Percentiles rank a stretch among this genome's conserved stretches.
Conservation (phyloP, 129 eudicot species). For the Helichrysum umbraculigerum region DNA sequence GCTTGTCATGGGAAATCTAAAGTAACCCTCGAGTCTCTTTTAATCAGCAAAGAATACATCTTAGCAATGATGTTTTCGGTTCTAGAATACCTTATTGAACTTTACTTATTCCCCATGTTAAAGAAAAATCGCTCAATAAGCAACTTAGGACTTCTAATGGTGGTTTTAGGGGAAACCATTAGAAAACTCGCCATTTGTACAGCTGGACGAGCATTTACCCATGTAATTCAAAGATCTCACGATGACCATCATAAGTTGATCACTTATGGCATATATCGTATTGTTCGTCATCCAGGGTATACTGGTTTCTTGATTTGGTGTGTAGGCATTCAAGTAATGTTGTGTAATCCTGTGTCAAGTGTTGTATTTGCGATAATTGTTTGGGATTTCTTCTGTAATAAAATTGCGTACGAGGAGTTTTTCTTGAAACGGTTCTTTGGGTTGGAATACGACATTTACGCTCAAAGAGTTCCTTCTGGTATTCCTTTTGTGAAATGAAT, state of each 20-base stretch:
- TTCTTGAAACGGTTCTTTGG: constrained; percentile 79
- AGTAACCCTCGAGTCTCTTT: constrained; percentile 59
- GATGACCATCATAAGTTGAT: constrained; percentile 64
- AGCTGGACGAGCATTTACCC: constrained; percentile 85
- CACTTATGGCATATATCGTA: constrained; percentile 63
- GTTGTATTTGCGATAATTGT: constrained; percentile 59
- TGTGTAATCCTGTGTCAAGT: constrained; percentile 68
- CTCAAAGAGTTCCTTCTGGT: constrained; percentile 68
- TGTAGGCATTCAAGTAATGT: constrained; percentile 82
- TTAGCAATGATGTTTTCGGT: constrained; percentile 64
- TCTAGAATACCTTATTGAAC: constrained; percentile 59
- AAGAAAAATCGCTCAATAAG: constrained; percentile 61
- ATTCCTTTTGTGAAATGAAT: constrained; percentile 64
- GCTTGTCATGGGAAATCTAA: constrained; percentile 58
- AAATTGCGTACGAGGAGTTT: constrained; percentile 84
- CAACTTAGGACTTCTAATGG: constrained; percentile 70
- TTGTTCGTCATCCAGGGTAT: constrained; percentile 79
- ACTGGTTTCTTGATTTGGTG: constrained; percentile 86
- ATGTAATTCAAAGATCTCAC: constrained; percentile 53
- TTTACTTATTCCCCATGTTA: constrained; percentile 55
- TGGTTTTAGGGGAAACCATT: constrained; percentile 63
- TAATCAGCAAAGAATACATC: constrained; percentile 62
- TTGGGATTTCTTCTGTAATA: constrained; percentile 59
- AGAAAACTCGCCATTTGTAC: constrained; percentile 73
- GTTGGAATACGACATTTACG: constrained; percentile 54